Percentiles rank a stretch among this genome's conserved stretches.
Evolutionary conservation across 495 filamentous ascomycete species (phyloP).

Genomic region (Annulohypoxylon bovei): DNA sequence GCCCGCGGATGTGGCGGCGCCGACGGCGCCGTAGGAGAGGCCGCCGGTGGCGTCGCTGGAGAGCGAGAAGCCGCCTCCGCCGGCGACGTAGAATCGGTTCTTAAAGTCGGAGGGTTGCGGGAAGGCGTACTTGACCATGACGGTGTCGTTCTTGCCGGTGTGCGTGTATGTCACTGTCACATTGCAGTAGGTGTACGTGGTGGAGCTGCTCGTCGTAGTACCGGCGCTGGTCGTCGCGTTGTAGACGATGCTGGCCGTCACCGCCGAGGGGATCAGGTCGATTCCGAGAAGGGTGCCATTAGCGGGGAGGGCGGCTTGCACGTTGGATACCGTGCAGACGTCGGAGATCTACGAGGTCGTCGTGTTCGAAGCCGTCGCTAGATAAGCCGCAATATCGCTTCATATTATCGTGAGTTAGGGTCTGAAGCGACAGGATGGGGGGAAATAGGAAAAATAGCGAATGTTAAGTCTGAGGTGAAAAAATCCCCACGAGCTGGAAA

Average conservation of each 20-base stretch:
- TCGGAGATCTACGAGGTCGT: constrained; percentile 28
- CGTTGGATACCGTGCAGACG: constrained; percentile 38
- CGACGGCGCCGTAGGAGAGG: constrained; percentile 55
- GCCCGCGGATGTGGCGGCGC: constrained; percentile 57
- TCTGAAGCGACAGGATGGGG: neutral
- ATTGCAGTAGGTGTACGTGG: constrained; percentile 49
- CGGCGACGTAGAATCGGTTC: constrained; percentile 42
- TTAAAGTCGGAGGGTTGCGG: constrained; percentile 36
- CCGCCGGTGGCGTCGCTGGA: constrained; percentile 40
- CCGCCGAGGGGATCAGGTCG: constrained; percentile 37
- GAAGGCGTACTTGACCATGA: constrained; percentile 40
- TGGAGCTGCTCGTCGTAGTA: neutral
- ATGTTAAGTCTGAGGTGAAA: neutral
- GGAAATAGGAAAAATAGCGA: constrained; percentile 5
- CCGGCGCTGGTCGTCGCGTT: constrained; percentile 31
- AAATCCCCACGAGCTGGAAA: neutral
- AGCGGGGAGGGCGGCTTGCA: constrained; percentile 36
- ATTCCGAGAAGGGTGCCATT: constrained; percentile 38
- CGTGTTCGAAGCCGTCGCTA: constrained; percentile 7
- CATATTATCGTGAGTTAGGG: constrained; percentile 8
- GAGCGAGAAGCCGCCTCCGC: constrained; percentile 40
- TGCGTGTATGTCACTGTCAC: constrained; percentile 52
- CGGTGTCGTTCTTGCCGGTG: constrained; percentile 44
- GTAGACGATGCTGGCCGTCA: constrained; percentile 34
- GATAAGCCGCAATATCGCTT: neutral